These are phyloP conservation scores for Symbiodinium natans DNA, from an alignment of 73 alveolate genomes.

Conservation along the genomic window DNA sequence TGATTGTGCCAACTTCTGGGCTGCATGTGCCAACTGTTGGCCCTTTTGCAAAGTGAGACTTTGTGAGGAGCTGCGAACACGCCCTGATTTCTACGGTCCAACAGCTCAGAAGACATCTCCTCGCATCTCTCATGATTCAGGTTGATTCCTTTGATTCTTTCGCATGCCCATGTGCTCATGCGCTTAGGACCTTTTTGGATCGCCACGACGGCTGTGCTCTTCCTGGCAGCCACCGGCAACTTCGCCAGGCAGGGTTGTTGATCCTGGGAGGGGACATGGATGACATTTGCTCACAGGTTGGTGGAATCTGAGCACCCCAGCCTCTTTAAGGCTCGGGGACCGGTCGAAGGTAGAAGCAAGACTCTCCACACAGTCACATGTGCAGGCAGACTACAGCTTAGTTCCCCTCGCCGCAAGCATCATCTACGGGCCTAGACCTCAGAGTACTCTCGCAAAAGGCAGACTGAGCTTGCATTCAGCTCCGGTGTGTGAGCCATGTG, in stretches of 20 bases:
- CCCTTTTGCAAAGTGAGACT: no score
- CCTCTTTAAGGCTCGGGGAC: slow-evolving; percentile 36
- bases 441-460: not conserved
- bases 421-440: slow-evolving; percentile 31
- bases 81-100: slow-evolving; percentile 85
- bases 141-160: not conserved
- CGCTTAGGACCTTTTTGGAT: slow-evolving; percentile 83
- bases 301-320: slow-evolving; percentile 81
- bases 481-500: no score
- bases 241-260: slow-evolving; percentile 45
- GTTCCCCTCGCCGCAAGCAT: slow-evolving; percentile 80
- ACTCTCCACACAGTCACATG: no score
- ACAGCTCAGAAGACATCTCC: not conserved
- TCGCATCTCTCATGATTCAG: no score
- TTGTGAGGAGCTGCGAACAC: slow-evolving; percentile 63
- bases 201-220: slow-evolving; percentile 91
- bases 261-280: no score
- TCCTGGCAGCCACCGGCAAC: slow-evolving; percentile 92
- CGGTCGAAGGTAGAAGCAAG: no score
- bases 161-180: not conserved
- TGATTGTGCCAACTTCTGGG: no score
- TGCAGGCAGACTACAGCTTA: slow-evolving; percentile 89
- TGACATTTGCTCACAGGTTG: not conserved
- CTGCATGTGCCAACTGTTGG: no score
- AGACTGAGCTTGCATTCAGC: not conserved